Base-by-base conservation (phyloP, 441 rosid genomes). In the Jatropha multifida region DNA sequence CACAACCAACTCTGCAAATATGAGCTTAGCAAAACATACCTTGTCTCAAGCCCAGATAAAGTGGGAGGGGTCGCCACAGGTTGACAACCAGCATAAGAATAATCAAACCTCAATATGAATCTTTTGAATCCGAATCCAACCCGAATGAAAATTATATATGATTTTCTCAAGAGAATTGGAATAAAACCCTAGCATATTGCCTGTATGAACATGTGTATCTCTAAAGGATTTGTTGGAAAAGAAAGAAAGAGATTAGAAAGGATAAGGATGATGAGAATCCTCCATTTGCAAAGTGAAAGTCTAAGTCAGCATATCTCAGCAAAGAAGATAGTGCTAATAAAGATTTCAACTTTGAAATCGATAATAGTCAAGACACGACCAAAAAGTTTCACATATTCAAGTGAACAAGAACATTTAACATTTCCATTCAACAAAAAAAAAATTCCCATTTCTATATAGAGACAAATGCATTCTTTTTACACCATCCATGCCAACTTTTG, bases 401-500 rank as follows among this genome's bases (percentile, higher is more conserved):
- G 67, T n/a, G 68, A 75, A 68, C 73, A 56, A 27, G 17, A 66
- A 38, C 55, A 66, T 65, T 68, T 68, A 58, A 32, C 46, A 42
- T 42, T 42, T 42, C 32, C 32, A 55, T 26, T 55, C 56, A 27
- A 65, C 56, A 2, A 27, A 27, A 27, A 27, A 27, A 27, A 27
- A 73, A 51, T n/a, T n/a, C n/a, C n/a, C 11, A 32, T 26, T 15
- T 59, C 56, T 14, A 54, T 42, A 23, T 46, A 3, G 18, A 32
- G 73, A 68, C 73, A 68, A 75, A 68, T 59, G 48, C 67, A 11
- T 68, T 68, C 72, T 68, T 58, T 59, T 46, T 51, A 68, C 58
- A 68, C 73, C 78, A 68, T 32, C 60, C 73, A 68, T 41, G 18
- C 26, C 42, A 14, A 41, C 44, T n/a, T 66, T 8, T 55, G 41